Percentiles rank a stretch among this genome's conserved stretches.
Evolutionary conservation across 148 eudicot genomes (phyloP).

Genomic region (Selenicereus undatus): DNA sequence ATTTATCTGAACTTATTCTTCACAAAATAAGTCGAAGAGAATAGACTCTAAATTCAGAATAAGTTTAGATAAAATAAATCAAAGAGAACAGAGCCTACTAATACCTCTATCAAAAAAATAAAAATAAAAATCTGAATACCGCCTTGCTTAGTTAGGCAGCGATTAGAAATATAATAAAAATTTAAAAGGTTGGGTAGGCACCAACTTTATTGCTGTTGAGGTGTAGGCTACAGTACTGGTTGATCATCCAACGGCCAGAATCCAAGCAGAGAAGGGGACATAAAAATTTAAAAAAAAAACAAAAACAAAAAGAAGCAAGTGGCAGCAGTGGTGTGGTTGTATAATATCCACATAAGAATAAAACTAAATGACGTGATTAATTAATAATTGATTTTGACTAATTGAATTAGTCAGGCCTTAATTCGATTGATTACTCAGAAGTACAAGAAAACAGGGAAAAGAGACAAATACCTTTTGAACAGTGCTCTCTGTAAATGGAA

Average conservation of each 20-base stretch:
- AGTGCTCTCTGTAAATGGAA: background rate
- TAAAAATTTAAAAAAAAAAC: background rate
- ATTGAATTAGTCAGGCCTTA: background rate
- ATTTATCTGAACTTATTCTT: too few relatives aligned
- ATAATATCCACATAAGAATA: background rate
- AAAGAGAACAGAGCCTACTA: too few relatives aligned
- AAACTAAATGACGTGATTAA: background rate
- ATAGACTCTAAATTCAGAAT: too few relatives aligned
- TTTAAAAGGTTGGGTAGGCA: background rate
- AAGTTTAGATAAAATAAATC: too few relatives aligned
- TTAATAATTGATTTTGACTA: background rate
- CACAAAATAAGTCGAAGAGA: too few relatives aligned
- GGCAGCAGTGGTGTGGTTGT: background rate
- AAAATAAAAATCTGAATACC: too few relatives aligned
- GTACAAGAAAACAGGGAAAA: background rate
- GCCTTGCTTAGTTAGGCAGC: background rate
- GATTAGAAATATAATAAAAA: slow-evolving; percentile 7
- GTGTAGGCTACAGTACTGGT: background rate
- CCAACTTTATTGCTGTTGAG: background rate
- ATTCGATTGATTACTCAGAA: background rate
- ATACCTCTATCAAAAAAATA: too few relatives aligned
- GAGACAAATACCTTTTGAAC: background rate
- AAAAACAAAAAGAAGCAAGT: background rate
- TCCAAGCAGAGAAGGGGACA: background rate
- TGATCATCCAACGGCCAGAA: background rate